These are phyloP conservation scores for Entophlyctis luteolus DNA, from an alignment of 192 early-diverging fungal species.

Conservation along the genomic window DNA sequence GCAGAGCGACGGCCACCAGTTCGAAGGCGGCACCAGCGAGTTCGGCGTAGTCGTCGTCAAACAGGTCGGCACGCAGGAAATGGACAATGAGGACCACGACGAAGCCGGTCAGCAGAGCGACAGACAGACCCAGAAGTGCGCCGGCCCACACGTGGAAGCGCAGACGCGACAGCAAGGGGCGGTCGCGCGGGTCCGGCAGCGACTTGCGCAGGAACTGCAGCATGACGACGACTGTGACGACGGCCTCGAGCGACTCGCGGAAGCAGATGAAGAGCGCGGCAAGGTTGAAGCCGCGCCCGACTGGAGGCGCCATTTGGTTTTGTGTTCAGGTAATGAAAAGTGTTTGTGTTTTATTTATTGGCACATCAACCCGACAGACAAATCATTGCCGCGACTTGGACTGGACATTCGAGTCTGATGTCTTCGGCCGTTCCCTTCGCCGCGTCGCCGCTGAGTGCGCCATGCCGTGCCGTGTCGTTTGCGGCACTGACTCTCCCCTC, in stretches of 20 bases:
- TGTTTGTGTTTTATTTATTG: too few relatives aligned
- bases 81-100: neutral
- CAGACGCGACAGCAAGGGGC: neutral
- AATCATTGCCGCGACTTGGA: too few relatives aligned
- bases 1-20: neutral
- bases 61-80: neutral
- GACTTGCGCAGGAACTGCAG: neutral
- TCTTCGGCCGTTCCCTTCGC: too few relatives aligned
- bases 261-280: constrained; percentile 6
- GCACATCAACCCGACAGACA: too few relatives aligned
- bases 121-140: neutral
- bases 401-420: too few relatives aligned
- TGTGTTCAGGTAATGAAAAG: too few relatives aligned
- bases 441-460: too few relatives aligned
- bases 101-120: neutral
- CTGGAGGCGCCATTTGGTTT: too few relatives aligned
- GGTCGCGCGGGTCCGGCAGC: neutral
- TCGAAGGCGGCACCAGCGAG: constrained; percentile 4
- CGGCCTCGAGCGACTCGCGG: constrained; percentile 1
- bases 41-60: too few relatives aligned
- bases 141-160: neutral
- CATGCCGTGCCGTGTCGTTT: too few relatives aligned
- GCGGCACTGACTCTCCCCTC: too few relatives aligned
- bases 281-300: too few relatives aligned
- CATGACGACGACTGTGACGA: constrained; percentile 9